Evolutionary conservation across 805 yeast species (phyloP), one percentile per base, ranked within the genome.

Genomic region (Myxozyma vanderwaltii): DNA sequence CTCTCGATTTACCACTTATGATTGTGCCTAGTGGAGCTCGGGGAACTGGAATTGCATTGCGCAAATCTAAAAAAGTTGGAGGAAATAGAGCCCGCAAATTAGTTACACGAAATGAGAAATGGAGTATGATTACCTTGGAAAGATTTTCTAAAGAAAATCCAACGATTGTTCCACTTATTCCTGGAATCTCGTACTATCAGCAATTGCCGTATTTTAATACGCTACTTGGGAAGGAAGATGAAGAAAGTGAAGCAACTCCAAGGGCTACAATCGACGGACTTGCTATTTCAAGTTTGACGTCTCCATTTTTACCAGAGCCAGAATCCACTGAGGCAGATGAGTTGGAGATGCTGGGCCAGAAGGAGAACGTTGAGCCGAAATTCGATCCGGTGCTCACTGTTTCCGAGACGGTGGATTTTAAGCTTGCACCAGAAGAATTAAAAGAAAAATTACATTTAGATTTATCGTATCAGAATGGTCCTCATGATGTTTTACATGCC

Each of bases 71-170:
- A 41, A 45, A 48, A n/a, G 51, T 63, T 19, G 79, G 79, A 6
- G 64, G 65, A 27, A 76, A 76, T 62, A 63, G 79, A 40, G 58
- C 67, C 17, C 66, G 69, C 29, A 75, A 75, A 53, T 74, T 76
- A 76, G 59, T 66, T n/a, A 21, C 45, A 15, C 66, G 79, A 15
- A 67, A 75, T 10, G 66, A 65, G 45, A 58, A 51, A 24, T 76
- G 79, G 79, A 51, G 72, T 44, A 54, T 61, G 15, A 59, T 54
- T 52, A 64, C 69, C 17, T 23, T 59, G 31, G 56, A 56, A 29
- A 50, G 17, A 19, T 49, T 56, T 27, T 62, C 58, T 10, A 51
- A 49, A 19, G 27, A 52, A 4, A 38, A 54, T 29, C 56, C 60
- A 17, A 54, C 74, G 1, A 63, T 72, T 27, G 75, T 72, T 2